phyloP scores from a whole-genome alignment of 306 rosid genomes.

The Corylus americana region DNA sequence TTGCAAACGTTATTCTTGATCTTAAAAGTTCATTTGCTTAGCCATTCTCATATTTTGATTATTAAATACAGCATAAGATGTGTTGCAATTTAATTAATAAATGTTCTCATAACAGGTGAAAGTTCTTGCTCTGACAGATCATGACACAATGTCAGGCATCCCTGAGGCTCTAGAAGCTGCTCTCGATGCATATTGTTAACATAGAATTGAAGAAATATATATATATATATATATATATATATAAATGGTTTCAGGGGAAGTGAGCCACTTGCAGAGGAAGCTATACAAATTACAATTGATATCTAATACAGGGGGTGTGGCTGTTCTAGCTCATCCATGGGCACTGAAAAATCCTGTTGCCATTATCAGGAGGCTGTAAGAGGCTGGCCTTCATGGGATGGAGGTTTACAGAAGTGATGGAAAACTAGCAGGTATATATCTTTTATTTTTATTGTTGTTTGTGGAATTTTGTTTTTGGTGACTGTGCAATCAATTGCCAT shows the following conservation, averaged over 20 bases:
- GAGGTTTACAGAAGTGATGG: constrained; percentile 95
- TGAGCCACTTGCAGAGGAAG: constrained; percentile 82
- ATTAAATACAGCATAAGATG: constrained; percentile 14
- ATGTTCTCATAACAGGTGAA: constrained; percentile 87
- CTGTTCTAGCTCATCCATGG: constrained; percentile 99
- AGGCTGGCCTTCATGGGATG: constrained; percentile 96
- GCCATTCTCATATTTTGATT: constrained; percentile 6
- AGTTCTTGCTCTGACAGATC: constrained; percentile 99
- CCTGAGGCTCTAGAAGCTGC: constrained; percentile 88
- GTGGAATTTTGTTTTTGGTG: neutral
- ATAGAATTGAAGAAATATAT: no score
- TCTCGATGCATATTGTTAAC: neutral
- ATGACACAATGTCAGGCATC: constrained; percentile 94
- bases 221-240: neutral
- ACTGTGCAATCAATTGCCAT: neutral
- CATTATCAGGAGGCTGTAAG: constrained; percentile 68
- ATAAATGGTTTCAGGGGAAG: constrained; percentile 70
- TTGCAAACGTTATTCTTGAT: neutral
- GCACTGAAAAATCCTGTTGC: constrained; percentile 75
- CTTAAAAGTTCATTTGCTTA: neutral
- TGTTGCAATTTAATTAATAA: constrained; percentile 40
- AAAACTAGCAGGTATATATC: constrained; percentile 64
- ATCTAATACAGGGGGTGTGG: constrained; percentile 80
- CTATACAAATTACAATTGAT: constrained; percentile 55
- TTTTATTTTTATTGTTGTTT: neutral